These are phyloP conservation scores for Didymella lethalis DNA, from an alignment of 2,329 filamentous ascomycete genomes.

Conservation along the genomic window DNA sequence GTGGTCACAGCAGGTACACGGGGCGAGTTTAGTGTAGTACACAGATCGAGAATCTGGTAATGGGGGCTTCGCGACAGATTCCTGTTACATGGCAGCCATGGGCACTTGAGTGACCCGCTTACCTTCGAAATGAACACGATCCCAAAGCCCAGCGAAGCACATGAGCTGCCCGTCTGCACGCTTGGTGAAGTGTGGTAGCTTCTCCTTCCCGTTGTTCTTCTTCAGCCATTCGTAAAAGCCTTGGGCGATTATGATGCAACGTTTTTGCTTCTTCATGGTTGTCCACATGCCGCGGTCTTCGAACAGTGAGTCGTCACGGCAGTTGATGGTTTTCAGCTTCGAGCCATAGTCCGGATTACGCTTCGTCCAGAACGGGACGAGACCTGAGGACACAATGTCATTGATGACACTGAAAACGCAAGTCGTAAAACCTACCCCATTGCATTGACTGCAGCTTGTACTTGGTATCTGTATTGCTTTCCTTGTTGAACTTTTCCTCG, in stretches of 20 bases:
- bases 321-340: slow-evolving; percentile 91
- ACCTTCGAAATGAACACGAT: slow-evolving; percentile 83
- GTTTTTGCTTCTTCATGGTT: slow-evolving; percentile 86
- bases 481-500: slow-evolving; percentile 18
- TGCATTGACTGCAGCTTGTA: slow-evolving; percentile 94
- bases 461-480: slow-evolving; percentile 53
- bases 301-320: slow-evolving; percentile 83
- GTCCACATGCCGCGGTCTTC: slow-evolving; percentile 86
- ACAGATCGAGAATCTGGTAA: slow-evolving; percentile 26
- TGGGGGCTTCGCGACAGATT: slow-evolving; percentile 21
- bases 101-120: slow-evolving; percentile 22
- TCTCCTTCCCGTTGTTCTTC: slow-evolving; percentile 76
- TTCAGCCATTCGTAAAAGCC: slow-evolving; percentile 98
- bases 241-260: slow-evolving; percentile 86
- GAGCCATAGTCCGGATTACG: slow-evolving; percentile 78
- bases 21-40: slow-evolving; percentile 32
- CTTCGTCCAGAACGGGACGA: slow-evolving; percentile 94
- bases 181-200: slow-evolving; percentile 83
- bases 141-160: slow-evolving; percentile 92
- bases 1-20: slow-evolving; percentile 21
- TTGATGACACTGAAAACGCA: slow-evolving; percentile 5
- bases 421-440: slow-evolving; percentile 67
- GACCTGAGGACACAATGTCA: slow-evolving; percentile 54
- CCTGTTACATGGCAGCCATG: neutral
- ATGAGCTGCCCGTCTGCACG: slow-evolving; percentile 83